Conservation (phyloP, 352 stramenopile species). For the Elongisporangium senticosum region DNA sequence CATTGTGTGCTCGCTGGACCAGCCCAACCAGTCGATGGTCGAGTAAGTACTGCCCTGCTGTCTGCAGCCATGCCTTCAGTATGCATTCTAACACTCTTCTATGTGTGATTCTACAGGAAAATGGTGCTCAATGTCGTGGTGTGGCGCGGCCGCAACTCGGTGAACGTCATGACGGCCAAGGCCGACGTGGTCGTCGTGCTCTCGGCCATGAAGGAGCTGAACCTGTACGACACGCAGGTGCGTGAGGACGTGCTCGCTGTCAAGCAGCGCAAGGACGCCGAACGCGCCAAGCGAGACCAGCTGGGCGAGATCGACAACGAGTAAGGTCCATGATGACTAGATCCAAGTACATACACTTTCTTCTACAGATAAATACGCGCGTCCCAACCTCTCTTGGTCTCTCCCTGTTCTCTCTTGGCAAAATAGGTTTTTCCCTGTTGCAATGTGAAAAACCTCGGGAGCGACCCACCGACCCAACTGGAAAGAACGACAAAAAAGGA, state of each 20-base stretch:
- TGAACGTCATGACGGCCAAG: conserved; percentile 85
- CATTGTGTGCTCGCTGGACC: conserved; percentile 66
- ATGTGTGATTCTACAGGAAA: conserved; percentile 32
- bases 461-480: background rate
- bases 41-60: conserved; percentile 41
- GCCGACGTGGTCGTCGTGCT: conserved; percentile 67
- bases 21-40: conserved; percentile 45
- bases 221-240: conserved; percentile 53
- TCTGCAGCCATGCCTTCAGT: background rate
- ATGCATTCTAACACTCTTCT: background rate
- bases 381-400: background rate
- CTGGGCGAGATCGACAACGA: conserved; percentile 1
- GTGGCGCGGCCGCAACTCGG: conserved; percentile 81
- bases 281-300: conserved; percentile 32
- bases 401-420: conserved; percentile 5
- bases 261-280: conserved; percentile 45
- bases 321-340: background rate
- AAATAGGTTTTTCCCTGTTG: conserved; percentile 33
- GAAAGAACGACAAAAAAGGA: conserved; percentile 2
- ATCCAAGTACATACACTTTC: background rate
- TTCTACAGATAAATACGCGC: background rate
- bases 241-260: conserved; percentile 33
- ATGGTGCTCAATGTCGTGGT: conserved; percentile 82
- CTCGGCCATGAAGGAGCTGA: conserved; percentile 82
- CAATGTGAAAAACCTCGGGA: conserved; percentile 13